These are phyloP conservation scores for Corynespora cassiicola DNA, from an alignment of 2,329 filamentous ascomycete species.

Conservation along the genomic window DNA sequence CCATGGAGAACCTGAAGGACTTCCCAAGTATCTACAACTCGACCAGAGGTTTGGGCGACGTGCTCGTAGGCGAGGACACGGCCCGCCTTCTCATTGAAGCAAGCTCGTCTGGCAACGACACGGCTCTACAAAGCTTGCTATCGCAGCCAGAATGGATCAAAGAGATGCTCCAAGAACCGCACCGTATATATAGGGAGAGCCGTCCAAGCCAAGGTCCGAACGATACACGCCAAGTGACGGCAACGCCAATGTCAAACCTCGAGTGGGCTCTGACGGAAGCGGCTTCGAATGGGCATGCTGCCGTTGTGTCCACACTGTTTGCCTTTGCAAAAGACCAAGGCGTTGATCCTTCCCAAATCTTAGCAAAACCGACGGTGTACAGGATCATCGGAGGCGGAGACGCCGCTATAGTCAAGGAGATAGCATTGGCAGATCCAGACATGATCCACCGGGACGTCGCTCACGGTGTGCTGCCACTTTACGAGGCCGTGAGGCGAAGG, in stretches of 20 bases:
- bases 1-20: slow-evolving; percentile 3
- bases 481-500: slow-evolving; percentile 16
- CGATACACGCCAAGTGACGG: slow-evolving; percentile 10
- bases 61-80: slow-evolving; percentile 15
- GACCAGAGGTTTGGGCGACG: slow-evolving; percentile 13
- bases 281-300: slow-evolving; percentile 13
- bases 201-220: slow-evolving; percentile 9
- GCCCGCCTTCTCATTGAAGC: slow-evolving; percentile 15
- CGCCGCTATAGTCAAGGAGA: slow-evolving; percentile 15
- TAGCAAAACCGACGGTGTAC: slow-evolving; percentile 9
- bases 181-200: slow-evolving; percentile 9
- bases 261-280: slow-evolving; percentile 14
- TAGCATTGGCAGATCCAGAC: slow-evolving; percentile 17
- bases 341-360: slow-evolving; percentile 7
- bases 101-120: slow-evolving; percentile 17
- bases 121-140: slow-evolving; percentile 15
- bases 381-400: slow-evolving; percentile 12
- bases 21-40: slow-evolving; percentile 7
- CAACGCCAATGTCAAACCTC: slow-evolving; percentile 10
- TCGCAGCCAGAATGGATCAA: slow-evolving; percentile 14
- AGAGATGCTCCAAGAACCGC: slow-evolving; percentile 12
- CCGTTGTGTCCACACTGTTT: slow-evolving; percentile 17
- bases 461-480: slow-evolving; percentile 14
- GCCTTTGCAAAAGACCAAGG: slow-evolving; percentile 14
- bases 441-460: slow-evolving; percentile 11